Evolutionary conservation across 768 basidiomycete species (phyloP), one percentile per base, ranked within the genome.

Genomic region (Lentinula detonsa): DNA sequence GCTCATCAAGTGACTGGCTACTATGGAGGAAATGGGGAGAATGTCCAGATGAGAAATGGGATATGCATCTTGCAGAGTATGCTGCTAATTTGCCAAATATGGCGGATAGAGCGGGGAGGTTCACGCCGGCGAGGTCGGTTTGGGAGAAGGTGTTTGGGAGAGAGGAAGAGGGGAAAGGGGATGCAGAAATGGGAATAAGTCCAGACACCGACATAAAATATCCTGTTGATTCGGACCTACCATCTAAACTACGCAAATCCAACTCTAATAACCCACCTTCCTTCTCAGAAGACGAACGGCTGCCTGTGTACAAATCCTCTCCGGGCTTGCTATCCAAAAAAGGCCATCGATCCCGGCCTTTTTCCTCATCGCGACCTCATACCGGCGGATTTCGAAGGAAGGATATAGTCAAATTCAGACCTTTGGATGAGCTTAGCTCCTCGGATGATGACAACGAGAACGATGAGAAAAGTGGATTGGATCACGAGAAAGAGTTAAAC

Each of bases 11-110:
- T 18, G 87, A 90, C 66, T 88, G 81, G 81, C 74, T 78, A n/a
- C 71, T 88, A 46, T 72, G 73, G 34, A 69, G 70, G 55, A 79
- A 77, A 72, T 75, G 86, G 33, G 88, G 87, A 21, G 86, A 87
- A 65, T 84, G 84, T 71, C 87, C 87, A 13, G 87, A 88, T 65
- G 80, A 88, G 86, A 85, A 85, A 75, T 90, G 87, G 87, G 85
- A 89, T 64, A 75, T 71, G 21, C 88, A 86, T 62, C 80, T 90
- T 21, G 79, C 85, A 3, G 77, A 81, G 31, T 88, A 87, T 61
- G 73, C 81, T 4, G 67, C 78, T 21, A 78, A 78, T 57, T 76
- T 86, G 21, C 85, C 87, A 9, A 80, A 78, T 61, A 72, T 79
- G 16, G 71, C 81, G 1, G 74, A 81, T 58, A 78, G 86, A 34